phyloP scores from a whole-genome alignment of 1,284 basidiomycete species.

The Ganoderma boninense region DNA sequence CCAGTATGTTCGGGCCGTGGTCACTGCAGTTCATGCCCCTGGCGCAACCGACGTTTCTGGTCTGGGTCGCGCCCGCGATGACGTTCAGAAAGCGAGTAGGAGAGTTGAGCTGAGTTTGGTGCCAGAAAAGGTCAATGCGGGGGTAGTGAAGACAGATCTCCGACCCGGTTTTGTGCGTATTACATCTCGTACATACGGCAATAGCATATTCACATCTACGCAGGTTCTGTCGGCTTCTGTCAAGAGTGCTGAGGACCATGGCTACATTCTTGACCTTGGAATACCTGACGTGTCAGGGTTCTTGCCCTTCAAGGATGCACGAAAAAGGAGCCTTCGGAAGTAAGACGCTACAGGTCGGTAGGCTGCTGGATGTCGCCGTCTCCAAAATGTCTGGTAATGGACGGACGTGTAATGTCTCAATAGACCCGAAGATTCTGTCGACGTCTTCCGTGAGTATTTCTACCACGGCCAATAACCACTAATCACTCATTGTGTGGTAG shows the following conservation, averaged over 20 bases:
- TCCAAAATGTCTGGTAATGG: constrained; percentile 74
- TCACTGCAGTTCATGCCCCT: constrained; percentile 69
- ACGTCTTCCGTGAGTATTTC: constrained; percentile 59
- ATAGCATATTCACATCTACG: constrained; percentile 20
- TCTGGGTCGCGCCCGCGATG: constrained; percentile 68
- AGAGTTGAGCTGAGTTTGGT: constrained; percentile 90
- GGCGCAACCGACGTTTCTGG: constrained; percentile 68
- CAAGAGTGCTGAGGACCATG: constrained; percentile 93
- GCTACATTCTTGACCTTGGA: constrained; percentile 91
- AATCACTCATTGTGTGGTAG: constrained; percentile 41
- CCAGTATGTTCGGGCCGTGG: constrained; percentile 87
- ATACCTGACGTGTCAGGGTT: constrained; percentile 81
- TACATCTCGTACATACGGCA: constrained; percentile 15
- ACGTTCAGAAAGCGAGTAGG: constrained; percentile 71
- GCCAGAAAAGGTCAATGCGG: constrained; percentile 88
- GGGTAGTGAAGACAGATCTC: constrained; percentile 83
- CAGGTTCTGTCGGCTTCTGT: constrained; percentile 82
- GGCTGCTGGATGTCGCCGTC: constrained; percentile 71
- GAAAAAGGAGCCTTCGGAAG: constrained; percentile 50
- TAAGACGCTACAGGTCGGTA: constrained; percentile 66
- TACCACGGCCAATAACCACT: not conserved
- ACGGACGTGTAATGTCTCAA: constrained; percentile 70
- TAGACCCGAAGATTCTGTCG: constrained; percentile 55
- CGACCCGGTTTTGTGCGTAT: constrained; percentile 74
- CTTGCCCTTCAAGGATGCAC: constrained; percentile 74